Base-by-base conservation (phyloP, 2,329 filamentous ascomycete species). In the Venturia aucupariae region DNA sequence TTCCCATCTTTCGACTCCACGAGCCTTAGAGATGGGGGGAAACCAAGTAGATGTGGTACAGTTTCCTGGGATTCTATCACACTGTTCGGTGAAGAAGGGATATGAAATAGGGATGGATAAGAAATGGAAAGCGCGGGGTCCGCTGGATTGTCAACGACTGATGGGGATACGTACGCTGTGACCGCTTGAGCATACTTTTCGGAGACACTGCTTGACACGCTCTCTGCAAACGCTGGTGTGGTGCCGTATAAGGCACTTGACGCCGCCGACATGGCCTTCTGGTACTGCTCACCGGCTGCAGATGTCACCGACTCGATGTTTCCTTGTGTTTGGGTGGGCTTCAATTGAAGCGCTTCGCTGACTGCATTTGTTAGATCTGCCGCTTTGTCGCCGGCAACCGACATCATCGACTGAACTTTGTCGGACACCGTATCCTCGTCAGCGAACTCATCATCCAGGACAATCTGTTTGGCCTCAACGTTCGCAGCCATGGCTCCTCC, bases 151-250 rank as follows among this genome's bases (percentile, higher is more conserved):
- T n/a, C 30, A 57, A 3, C 17, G 22, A 4, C 27, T 27, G 55
- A 30, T 32, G 48, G 61, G 22, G 35, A 46, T 30, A 73, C 80
- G 77, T 77, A 82, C 75, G 84, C 83, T 65, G 81, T 79, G 64
- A 86, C 81, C 63, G 84, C 84, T 66, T 82, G 76, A 35, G 76
- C 74, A 70, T 85, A 86, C 66, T 79, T 80, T 60, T 83, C 80
- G 27, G 81, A 78, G 19, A 81, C 81, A n/a, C 35, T 32, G 35
- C 61, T 63, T 11, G 61, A 63, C 5, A 63, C 4, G 22, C 61
- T 63, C 35, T 54, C 61, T n/a, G 27, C 48, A 19, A 46, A 35
- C 24, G 35, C 51, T 44, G 63, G 63, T 19, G 38, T 42, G 27
- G 65, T 61, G 8, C 64, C 65, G 32, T 66, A 66, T 5, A 66